Base-by-base conservation (phyloP, 192 early-diverging fungal genomes). In the Podila clonocystis region DNA sequence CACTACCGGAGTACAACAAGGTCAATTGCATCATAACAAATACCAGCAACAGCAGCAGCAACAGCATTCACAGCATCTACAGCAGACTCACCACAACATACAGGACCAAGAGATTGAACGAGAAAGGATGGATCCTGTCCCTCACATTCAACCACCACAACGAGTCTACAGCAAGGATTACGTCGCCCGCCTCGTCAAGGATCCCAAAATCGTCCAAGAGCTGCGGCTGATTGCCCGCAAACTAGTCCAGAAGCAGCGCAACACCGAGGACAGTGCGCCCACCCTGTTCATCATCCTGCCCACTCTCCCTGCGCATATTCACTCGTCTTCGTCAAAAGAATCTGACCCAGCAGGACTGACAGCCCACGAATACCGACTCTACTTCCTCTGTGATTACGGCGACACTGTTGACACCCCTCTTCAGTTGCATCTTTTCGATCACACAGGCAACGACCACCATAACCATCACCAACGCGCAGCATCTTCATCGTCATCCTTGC, bases 201-300 rank as follows among this genome's bases (percentile, higher is more conserved):
- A 74, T n/a, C 30, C 65, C n/a, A 29, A 31, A 9, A 65, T 74
- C 3, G 60, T 50, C 29, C 58, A 38, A 11, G 73, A 67, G 34
- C 26, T 74, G 34, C 19, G 33, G 12, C 33, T 60, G 36, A 67
- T 74, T 49, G 65, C 73, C 8, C 48, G 65, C 1, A 61, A 59
- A 45, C 28, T 74, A 48, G 30, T 74, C 12, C 33, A 8, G 48
- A 62, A 30, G 29, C 73, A 74, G 29, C 58, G 73, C 9, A 26
- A 36, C 2, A 19, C 24, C 28, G 58, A 62, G 30, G 68, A 38
- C 17, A 30, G 36, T 22, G 24, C 65, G 31, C 65, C 65, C 12
- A 67, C 58, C 62, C 50, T 78, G 29, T 78, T 71, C 66, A 65
- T 78, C 24, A 67, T 78, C 65, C 64, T 78, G 9, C 75, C 75